Conservation (phyloP, 179 eudicot genomes). For the Beta macrorhiza region DNA sequence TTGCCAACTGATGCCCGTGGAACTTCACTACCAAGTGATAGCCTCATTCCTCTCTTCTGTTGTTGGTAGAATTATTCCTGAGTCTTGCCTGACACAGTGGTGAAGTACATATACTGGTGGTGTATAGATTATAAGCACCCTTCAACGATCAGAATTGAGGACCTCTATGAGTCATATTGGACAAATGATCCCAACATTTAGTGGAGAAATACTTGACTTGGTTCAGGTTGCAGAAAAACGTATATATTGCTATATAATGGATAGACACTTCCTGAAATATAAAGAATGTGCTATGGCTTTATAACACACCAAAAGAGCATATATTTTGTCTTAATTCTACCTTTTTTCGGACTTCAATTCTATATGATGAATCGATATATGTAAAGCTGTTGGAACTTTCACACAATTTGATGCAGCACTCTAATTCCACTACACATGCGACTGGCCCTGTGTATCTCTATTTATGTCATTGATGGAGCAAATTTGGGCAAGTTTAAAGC, state of each 20-base stretch:
- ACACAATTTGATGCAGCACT: neutral
- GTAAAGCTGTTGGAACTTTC: neutral
- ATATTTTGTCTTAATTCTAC: neutral
- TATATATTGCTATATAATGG: neutral
- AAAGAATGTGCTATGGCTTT: neutral
- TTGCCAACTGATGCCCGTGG: neutral
- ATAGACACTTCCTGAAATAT: neutral
- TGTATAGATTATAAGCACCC: neutral
- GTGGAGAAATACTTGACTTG: neutral
- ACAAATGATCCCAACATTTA: neutral
- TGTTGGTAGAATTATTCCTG: neutral
- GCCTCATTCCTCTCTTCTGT: neutral
- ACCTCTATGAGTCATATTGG: neutral
- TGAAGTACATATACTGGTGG: neutral
- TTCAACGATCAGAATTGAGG: neutral
- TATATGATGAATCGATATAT: neutral
- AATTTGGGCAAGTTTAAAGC: neutral
- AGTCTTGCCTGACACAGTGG: neutral
- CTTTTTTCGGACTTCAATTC: neutral
- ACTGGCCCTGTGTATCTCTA: too few species aligned
- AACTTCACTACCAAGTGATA: neutral
- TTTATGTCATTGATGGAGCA: neutral
- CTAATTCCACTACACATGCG: neutral
- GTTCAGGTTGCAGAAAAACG: neutral
- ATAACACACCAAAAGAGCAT: neutral